These are phyloP conservation scores for Actinomortierella ambigua DNA, from an alignment of 371 early-diverging fungal genomes.

Conservation along the genomic window DNA sequence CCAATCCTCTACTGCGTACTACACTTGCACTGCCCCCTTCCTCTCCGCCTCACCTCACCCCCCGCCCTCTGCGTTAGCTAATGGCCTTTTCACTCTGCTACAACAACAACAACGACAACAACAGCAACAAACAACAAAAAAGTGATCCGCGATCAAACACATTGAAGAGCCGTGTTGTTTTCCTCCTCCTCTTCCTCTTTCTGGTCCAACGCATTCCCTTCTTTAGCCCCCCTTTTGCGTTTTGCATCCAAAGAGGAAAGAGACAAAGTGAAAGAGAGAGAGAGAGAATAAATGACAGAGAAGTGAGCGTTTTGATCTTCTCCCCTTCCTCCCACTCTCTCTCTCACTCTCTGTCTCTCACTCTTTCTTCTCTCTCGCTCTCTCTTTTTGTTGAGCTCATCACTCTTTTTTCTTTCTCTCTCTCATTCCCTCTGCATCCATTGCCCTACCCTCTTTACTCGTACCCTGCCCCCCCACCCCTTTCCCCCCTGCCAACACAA, in stretches of 20 bases:
- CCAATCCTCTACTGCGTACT: too few relatives aligned
- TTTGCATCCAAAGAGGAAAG: not conserved
- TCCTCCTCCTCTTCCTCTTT: not conserved
- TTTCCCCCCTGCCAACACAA: too few relatives aligned
- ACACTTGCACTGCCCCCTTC: too few relatives aligned
- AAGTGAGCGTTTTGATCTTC: conserved; percentile 1
- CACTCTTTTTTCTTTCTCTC: not conserved
- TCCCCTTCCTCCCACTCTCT: not conserved
- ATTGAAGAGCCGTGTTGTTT: not conserved
- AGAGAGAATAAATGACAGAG: not conserved
- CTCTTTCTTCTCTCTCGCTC: not conserved
- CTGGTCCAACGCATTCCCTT: not conserved
- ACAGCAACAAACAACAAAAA: not conserved
- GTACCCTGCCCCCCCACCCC: too few relatives aligned
- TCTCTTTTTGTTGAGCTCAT: not conserved
- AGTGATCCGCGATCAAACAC: too few relatives aligned
- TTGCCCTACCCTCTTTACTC: not conserved
- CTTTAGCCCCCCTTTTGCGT: not conserved
- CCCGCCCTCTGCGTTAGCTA: not conserved
- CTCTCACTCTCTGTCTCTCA: not conserved
- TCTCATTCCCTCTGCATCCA: not conserved
- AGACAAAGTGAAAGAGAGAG: not conserved
- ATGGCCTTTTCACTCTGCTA: not conserved
- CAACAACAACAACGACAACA: not conserved
- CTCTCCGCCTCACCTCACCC: not conserved